phyloP scores from a whole-genome alignment of 106 monocot genomes.

The Allium cepa region DNA sequence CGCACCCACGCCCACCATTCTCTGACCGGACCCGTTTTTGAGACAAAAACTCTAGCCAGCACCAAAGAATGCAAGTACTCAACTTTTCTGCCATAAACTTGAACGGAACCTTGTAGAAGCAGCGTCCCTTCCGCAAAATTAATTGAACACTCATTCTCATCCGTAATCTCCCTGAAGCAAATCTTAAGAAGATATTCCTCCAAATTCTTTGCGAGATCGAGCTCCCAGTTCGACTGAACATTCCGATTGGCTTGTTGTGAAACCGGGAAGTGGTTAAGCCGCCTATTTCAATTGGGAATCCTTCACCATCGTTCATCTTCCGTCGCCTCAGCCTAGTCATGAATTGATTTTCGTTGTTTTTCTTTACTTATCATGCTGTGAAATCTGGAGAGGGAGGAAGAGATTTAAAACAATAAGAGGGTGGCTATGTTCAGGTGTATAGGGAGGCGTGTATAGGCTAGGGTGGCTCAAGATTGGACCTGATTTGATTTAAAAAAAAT shows the following conservation, averaged over 20 bases:
- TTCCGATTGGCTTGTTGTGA: constrained; percentile 59
- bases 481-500: no score
- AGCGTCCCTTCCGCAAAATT: constrained; percentile 94
- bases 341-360: no score
- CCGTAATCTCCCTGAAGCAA: constrained; percentile 64
- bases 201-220: constrained; percentile 71
- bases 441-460: no score
- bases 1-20: no score
- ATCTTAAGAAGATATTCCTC: constrained; percentile 93
- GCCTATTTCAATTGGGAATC: constrained; percentile 3
- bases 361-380: no score
- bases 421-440: no score
- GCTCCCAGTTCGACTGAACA: constrained; percentile 75
- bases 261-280: constrained; percentile 9
- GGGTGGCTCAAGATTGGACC: no score
- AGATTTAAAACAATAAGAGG: no score
- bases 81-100: constrained; percentile 92
- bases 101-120: constrained; percentile 82
- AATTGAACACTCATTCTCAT: constrained; percentile 37
- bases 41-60: constrained; percentile 76
- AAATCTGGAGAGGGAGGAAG: no score
- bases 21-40: no score
- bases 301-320: constrained; percentile 33
- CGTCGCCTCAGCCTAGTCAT: no score
- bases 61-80: constrained; percentile 89